Conservation (phyloP, 1,284 basidiomycete species). For the Mycena sp. region DNA sequence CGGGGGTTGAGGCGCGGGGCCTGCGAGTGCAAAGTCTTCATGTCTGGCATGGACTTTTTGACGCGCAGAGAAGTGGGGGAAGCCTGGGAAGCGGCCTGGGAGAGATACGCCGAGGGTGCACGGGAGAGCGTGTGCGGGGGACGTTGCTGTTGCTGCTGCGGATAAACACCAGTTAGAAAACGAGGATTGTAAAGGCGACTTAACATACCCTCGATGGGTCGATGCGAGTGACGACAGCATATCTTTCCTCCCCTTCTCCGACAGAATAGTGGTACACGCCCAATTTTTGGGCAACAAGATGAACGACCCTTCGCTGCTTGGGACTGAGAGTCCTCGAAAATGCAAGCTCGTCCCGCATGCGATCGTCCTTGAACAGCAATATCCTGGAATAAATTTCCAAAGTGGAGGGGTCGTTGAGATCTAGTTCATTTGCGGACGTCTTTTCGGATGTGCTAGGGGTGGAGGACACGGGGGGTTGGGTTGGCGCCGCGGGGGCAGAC, state of each 20-base stretch:
- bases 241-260: constrained; percentile 92
- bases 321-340: constrained; percentile 89
- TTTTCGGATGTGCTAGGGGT: constrained; percentile 71
- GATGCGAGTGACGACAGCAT: constrained; percentile 91
- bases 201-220: constrained; percentile 76
- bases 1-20: constrained; percentile 84
- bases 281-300: constrained; percentile 95
- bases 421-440: constrained; percentile 75
- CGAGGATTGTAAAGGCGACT: constrained; percentile 21
- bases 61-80: constrained; percentile 72
- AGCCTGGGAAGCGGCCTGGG: constrained; percentile 54
- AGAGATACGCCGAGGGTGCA: constrained; percentile 77
- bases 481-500: constrained; percentile 51
- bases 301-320: constrained; percentile 92
- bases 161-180: constrained; percentile 25
- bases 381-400: constrained; percentile 98
- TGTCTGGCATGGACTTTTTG: constrained; percentile 97
- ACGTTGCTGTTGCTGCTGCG: constrained; percentile 42
- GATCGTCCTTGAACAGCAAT: constrained; percentile 97
- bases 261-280: constrained; percentile 95
- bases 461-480: constrained; percentile 55
- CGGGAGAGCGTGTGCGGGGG: constrained; percentile 74
- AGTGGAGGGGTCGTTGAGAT: constrained; percentile 95
- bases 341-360: constrained; percentile 96
- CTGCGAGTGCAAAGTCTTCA: constrained; percentile 85